phyloP scores from a whole-genome alignment of 805 yeast genomes.

The Vanderwaltozyma tropicalis region DNA sequence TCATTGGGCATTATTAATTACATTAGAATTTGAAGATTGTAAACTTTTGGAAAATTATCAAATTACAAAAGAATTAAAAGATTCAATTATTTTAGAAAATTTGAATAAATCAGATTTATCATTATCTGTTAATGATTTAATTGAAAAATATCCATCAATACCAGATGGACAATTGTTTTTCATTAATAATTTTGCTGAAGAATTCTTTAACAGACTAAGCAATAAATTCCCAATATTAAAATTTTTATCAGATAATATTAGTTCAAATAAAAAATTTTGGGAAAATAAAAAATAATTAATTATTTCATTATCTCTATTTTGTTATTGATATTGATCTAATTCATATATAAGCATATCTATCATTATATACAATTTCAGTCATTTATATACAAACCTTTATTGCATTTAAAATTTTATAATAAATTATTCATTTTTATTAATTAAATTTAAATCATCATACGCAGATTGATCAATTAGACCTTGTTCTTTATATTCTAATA shows the following conservation, averaged over 20 bases:
- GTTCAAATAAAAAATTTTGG: constrained; percentile 52
- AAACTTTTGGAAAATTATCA: constrained; percentile 34
- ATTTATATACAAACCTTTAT: neutral
- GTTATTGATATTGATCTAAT: too few species aligned
- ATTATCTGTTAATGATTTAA: constrained; percentile 30
- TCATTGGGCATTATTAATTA: constrained; percentile 78
- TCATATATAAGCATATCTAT: neutral
- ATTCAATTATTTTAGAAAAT: neutral
- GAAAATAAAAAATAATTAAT: constrained; percentile 2
- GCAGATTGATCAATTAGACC: constrained; percentile 27
- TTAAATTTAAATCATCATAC: constrained; percentile 2
- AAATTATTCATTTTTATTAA: neutral
- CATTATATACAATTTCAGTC: neutral
- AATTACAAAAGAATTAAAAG: neutral
- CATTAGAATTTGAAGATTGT: constrained; percentile 68
- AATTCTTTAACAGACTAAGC: constrained; percentile 58
- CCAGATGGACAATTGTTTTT: constrained; percentile 74
- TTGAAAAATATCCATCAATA: constrained; percentile 38
- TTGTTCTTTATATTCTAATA: constrained; percentile 44
- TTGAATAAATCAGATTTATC: neutral
- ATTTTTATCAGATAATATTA: constrained; percentile 45
- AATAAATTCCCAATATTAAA: constrained; percentile 49
- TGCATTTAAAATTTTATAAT: neutral
- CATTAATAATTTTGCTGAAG: constrained; percentile 70
- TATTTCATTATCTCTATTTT: too few species aligned